Evolutionary conservation across 2,329 filamentous ascomycete species (phyloP).

Genomic region (Clonostachys rhizophaga): DNA sequence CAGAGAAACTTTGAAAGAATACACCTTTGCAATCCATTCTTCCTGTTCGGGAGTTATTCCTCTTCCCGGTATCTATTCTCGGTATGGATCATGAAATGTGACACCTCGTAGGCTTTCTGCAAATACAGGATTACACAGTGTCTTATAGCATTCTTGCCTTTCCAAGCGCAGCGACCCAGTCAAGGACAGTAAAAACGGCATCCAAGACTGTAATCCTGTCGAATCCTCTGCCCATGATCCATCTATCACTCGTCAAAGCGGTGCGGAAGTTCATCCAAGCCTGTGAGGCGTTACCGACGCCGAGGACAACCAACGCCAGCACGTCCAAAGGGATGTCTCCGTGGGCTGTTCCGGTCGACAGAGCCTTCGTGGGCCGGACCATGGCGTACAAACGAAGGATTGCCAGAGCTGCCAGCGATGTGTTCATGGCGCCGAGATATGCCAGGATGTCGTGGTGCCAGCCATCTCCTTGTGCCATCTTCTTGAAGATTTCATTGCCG

Average conservation of each 20-base stretch:
- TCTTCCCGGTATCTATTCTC: no score
- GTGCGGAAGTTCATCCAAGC: conserved; percentile 12
- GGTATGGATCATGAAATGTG: no score
- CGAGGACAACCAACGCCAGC: conserved; percentile 12
- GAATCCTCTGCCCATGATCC: conserved; percentile 17
- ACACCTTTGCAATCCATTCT: no score
- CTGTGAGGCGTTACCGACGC: conserved; percentile 15
- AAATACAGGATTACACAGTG: no score
- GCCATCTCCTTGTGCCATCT: conserved; percentile 6
- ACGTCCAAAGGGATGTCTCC: conserved; percentile 10
- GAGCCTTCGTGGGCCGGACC: conserved; percentile 1
- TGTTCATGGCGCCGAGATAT: conserved; percentile 15
- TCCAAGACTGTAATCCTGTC: conserved; percentile 15
- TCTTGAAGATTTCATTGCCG: conserved; percentile 4
- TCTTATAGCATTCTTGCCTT: background rate
- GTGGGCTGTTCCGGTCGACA: conserved; percentile 6
- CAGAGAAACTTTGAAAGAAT: no score
- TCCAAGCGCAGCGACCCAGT: conserved; percentile 7
- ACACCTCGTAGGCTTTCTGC: no score
- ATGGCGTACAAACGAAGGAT: conserved; percentile 9
- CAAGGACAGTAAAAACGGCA: conserved; percentile 11
- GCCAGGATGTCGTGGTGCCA: conserved; percentile 17
- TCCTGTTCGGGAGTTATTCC: no score
- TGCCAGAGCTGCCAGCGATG: conserved; percentile 10
- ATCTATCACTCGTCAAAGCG: conserved; percentile 7